Evolutionary conservation across 129 eudicot species (phyloP), one percentile per base, ranked within the genome.

Genomic region (Calendula officinalis): DNA sequence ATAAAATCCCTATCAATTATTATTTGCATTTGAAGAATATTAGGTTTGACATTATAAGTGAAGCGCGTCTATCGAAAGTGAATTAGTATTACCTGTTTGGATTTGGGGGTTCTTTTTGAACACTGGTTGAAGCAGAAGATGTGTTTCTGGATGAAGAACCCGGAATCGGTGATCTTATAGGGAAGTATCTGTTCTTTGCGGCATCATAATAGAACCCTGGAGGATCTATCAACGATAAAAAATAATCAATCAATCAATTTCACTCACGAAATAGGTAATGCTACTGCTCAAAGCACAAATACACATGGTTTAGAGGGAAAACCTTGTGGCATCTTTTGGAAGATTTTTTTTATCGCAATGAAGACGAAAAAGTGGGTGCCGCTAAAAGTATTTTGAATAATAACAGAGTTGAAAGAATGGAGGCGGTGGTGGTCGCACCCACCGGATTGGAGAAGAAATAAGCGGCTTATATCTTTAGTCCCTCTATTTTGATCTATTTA

Each of bases 141-240:
- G 49, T 0, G 39, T 58, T 15, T 54, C 71, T 75, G n/a, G 80
- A 66, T 56, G 95, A 84, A 71, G 90, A 76, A 7, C 98, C 96
- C 0, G 98, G 98, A 76, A 91, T 80, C 5, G 83, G 86, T 46
- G 96, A 94, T 69, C 71, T 84, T 33, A 80, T 46, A 3, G 96
- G 90, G 63, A 91, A 91, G 75, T 91, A 91, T 57, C 96, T 74
- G 39, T 87, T 87, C 86, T 78, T 91, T 78, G 78, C 84, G 8
- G 81, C 79, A 60, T 91, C 98, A 40, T 36, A 91, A 72, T 91
- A 91, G 9, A 87, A 84, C 27, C 98, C 98, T 37, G 98, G 96
- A 73, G 84, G 84, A 57, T 91, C 98, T 91, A 83, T 68, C 45
- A 56, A 5, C 40, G n/a, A n/a, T n/a, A n/a, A n/a, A n/a, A n/a